phyloP scores from a whole-genome alignment of 139 green algal genomes.

The Yamagishiella unicocca region DNA sequence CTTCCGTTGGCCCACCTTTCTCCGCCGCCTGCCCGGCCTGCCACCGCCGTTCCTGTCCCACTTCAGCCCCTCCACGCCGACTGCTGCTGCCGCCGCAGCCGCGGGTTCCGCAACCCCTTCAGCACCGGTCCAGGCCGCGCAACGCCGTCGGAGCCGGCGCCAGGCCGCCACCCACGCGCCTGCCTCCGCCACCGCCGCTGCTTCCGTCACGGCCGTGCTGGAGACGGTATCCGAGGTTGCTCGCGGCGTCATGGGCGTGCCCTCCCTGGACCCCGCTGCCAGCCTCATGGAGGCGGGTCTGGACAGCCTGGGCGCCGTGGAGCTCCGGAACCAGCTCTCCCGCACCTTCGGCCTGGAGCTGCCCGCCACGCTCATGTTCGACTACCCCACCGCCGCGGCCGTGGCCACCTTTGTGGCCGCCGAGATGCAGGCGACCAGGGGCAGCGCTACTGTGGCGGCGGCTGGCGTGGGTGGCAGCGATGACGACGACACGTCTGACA shows the following conservation, averaged over 20 bases:
- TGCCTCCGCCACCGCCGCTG: not conserved
- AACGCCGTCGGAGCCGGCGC: not conserved
- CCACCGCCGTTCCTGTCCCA: slow-evolving; percentile 39
- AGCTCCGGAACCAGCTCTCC: slow-evolving; percentile 84
- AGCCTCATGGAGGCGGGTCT: slow-evolving; percentile 82
- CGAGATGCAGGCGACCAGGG: not conserved
- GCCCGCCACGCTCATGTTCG: slow-evolving; percentile 84
- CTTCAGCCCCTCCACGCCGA: not conserved
- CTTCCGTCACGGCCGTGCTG: not conserved
- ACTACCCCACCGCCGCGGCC: slow-evolving; percentile 77
- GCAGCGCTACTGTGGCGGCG: not conserved
- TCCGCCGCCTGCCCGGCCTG: slow-evolving; percentile 56
- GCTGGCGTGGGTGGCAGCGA: not conserved
- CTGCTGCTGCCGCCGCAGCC: not conserved
- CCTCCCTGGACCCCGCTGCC: slow-evolving; percentile 53
- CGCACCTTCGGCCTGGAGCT: slow-evolving; percentile 72
- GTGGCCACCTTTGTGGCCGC: slow-evolving; percentile 50
- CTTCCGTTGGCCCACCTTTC: slow-evolving; percentile 76
- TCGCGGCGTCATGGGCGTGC: slow-evolving; percentile 56
- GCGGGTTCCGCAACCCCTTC: not conserved
- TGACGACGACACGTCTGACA: not conserved
- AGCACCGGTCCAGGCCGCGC: not conserved
- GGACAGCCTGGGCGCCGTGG: slow-evolving; percentile 82
- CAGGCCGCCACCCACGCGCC: not conserved
- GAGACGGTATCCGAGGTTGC: slow-evolving; percentile 52